phyloP scores from a whole-genome alignment of 495 filamentous ascomycete species.

The Oleoguttula mirabilis region DNA sequence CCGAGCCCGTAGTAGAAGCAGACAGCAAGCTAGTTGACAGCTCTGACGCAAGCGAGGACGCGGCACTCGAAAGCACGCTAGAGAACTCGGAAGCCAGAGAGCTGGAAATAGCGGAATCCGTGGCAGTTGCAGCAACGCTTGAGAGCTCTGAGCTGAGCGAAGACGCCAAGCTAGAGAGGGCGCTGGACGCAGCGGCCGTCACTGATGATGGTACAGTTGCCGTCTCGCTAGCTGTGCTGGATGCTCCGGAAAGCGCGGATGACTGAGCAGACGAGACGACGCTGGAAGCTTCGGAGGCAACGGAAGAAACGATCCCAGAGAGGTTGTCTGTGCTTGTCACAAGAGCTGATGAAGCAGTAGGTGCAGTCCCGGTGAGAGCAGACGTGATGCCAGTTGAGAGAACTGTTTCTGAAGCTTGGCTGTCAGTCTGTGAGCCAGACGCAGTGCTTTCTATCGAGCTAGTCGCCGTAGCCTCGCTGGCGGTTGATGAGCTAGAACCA shows the following conservation, averaged over 20 bases:
- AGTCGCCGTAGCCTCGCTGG: too few species aligned
- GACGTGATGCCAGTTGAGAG: background rate
- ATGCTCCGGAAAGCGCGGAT: conserved; percentile 1
- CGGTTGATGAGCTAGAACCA: too few species aligned
- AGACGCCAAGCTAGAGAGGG: conserved; percentile 13
- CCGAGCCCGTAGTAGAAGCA: background rate
- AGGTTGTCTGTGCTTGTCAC: background rate
- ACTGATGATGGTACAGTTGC: conserved; percentile 1
- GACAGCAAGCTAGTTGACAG: conserved; percentile 6
- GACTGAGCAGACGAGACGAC: conserved; percentile 17
- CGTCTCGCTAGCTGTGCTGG: conserved; percentile 3
- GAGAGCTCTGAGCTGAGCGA: conserved; percentile 15
- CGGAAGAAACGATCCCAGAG: conserved; percentile 6
- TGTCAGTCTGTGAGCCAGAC: too few species aligned
- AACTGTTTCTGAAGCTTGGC: too few species aligned
- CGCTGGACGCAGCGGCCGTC: conserved; percentile 7
- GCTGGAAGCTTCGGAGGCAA: conserved; percentile 15
- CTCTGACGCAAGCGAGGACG: conserved; percentile 8
- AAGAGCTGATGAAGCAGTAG: background rate
- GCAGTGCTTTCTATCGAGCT: too few species aligned
- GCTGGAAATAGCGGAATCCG: conserved; percentile 11
- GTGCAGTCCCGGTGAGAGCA: background rate
- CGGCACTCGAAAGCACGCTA: conserved; percentile 13
- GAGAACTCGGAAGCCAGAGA: conserved; percentile 15
- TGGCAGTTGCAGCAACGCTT: conserved; percentile 18